A percentile compares a stretch with the other conserved stretches of the same genome.
Evolutionary conservation across 164 flowering plant genomes (phyloP).

Genomic region (Liquidambar formosana): DNA sequence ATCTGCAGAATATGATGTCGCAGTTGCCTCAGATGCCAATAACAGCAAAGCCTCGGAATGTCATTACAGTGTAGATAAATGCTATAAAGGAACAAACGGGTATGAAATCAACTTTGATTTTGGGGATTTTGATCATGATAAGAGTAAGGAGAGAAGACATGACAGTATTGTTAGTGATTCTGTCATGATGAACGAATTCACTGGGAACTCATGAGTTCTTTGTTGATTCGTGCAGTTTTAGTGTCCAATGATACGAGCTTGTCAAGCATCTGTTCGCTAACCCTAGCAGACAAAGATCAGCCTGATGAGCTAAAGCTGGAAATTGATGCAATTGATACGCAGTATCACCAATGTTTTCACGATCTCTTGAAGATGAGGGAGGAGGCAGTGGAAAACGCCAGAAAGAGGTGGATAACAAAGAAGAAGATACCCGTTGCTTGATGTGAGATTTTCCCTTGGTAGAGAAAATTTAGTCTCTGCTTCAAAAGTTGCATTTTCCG

Average conservation of each 20-base stretch:
- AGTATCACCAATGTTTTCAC: constrained; percentile 45
- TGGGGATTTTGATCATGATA: constrained; percentile 14
- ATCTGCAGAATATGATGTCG: constrained; percentile 27
- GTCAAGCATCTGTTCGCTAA: constrained; percentile 28
- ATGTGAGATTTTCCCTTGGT: constrained; percentile 4
- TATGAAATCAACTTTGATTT: constrained; percentile 16
- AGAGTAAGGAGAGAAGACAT: constrained; percentile 8
- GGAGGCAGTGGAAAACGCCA: constrained; percentile 57
- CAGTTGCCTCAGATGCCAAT: constrained; percentile 6
- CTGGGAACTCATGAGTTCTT: constrained; percentile 17
- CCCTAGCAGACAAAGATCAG: constrained; percentile 34
- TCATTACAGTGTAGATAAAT: constrained; percentile 12
- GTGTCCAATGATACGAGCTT: constrained; percentile 26
- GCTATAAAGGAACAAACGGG: constrained; percentile 4
- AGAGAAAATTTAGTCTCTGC: not conserved
- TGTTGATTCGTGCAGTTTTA: constrained; percentile 12
- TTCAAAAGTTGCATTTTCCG: constrained; percentile 24
- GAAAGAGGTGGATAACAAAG: constrained; percentile 51
- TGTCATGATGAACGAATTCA: constrained; percentile 6
- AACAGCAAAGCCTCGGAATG: constrained; percentile 6
- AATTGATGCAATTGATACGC: constrained; percentile 56
- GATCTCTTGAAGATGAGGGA: constrained; percentile 58
- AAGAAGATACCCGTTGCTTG: constrained; percentile 29
- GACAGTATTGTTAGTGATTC: constrained; percentile 5
- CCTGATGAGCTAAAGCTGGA: constrained; percentile 50